phyloP scores from a whole-genome alignment of 139 green algal species.

The Tetradesmus obliquus region DNA sequence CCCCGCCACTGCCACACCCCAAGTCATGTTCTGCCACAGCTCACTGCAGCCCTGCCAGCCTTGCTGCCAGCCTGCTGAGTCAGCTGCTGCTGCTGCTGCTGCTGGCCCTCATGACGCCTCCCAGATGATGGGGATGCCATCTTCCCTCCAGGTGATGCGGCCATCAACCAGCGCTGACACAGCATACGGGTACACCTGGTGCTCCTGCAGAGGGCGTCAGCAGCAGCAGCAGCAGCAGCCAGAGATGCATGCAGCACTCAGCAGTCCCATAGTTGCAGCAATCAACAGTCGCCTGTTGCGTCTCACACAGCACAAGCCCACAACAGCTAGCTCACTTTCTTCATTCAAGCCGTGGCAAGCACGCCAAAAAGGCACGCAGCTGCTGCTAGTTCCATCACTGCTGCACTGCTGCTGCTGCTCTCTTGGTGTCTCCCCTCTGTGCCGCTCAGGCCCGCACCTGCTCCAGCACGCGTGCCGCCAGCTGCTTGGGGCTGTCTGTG shows the following conservation, averaged over 20 bases:
- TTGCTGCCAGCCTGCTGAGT: background rate
- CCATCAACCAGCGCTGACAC: constrained; percentile 92
- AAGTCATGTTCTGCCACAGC: too few species aligned
- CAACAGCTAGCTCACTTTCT: too few species aligned
- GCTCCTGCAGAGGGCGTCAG: constrained; percentile 71
- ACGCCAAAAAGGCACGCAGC: background rate
- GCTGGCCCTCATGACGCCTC: constrained; percentile 44
- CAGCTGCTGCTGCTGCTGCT: background rate
- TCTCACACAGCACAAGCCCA: too few species aligned
- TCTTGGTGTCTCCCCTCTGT: background rate
- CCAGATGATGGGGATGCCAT: constrained; percentile 88
- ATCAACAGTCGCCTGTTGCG: too few species aligned
- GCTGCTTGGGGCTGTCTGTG: constrained; percentile 79
- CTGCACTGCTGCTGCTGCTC: background rate
- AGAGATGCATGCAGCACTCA: too few species aligned
- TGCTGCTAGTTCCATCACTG: background rate
- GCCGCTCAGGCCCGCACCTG: constrained; percentile 64
- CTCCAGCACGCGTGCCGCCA: constrained; percentile 90
- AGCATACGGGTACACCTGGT: constrained; percentile 89
- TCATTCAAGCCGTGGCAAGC: too few species aligned
- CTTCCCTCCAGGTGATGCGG: constrained; percentile 89
- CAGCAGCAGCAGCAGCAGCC: background rate
- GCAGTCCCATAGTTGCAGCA: too few species aligned
- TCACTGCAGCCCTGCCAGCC: background rate
- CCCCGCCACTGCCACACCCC: too few species aligned